Conservation (phyloP, 805 yeast genomes). For the Myxozyma melibiosi region DNA sequence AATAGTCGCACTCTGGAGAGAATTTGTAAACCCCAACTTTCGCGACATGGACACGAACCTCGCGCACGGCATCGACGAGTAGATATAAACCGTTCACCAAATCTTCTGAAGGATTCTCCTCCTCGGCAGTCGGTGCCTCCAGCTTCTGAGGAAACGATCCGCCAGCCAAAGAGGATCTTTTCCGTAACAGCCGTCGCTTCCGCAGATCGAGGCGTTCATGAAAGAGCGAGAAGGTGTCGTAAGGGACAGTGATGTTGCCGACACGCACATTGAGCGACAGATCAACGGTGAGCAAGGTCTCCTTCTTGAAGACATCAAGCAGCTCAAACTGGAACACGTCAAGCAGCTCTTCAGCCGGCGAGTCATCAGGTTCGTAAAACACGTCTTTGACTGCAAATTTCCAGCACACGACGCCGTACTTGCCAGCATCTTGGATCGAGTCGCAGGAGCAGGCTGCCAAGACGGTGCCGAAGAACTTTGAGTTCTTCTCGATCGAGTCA, state of each 20-base stretch:
- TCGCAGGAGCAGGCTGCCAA: neutral
- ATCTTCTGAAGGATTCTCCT: neutral
- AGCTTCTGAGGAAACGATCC: neutral
- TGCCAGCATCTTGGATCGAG: neutral
- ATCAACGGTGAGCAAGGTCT: slow-evolving; percentile 2
- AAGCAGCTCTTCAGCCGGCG: slow-evolving; percentile 22
- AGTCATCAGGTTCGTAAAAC: slow-evolving; percentile 16
- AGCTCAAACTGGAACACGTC: slow-evolving; percentile 25
- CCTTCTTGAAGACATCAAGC: slow-evolving; percentile 13
- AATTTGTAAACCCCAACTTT: slow-evolving; percentile 40
- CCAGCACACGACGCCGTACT: slow-evolving; percentile 15
- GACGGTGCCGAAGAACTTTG: slow-evolving; percentile 13
- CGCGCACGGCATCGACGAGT: slow-evolving; percentile 42
- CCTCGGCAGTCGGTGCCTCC: neutral
- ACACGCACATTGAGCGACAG: slow-evolving; percentile 17
- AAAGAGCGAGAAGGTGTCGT: slow-evolving; percentile 28
- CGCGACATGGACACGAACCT: slow-evolving; percentile 42
- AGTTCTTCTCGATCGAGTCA: slow-evolving; percentile 10
- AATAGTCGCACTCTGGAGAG: slow-evolving; percentile 28
- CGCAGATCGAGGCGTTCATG: slow-evolving; percentile 2
- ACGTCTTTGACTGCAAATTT: slow-evolving; percentile 24
- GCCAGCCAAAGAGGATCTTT: neutral
- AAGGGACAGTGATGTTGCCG: slow-evolving; percentile 27
- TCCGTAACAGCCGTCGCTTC: neutral
- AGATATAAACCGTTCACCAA: slow-evolving; percentile 36